These are phyloP conservation scores for Silene noctiflora DNA, from an alignment of 179 eudicot species.

Conservation along the genomic window DNA sequence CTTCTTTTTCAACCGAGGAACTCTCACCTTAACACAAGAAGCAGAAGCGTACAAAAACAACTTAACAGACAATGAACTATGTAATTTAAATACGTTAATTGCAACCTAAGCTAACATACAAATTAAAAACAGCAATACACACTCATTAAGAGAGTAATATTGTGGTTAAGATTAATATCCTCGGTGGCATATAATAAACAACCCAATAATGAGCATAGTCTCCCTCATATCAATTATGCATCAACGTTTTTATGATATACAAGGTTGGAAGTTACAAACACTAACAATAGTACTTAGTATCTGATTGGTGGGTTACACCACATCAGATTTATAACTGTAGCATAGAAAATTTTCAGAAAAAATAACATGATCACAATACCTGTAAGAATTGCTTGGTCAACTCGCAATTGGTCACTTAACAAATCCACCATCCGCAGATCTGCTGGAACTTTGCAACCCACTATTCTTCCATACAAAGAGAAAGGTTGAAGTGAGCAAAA, in stretches of 20 bases:
- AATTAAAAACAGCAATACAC: conserved; percentile 2
- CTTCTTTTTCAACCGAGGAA: conserved; percentile 94
- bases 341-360: neutral
- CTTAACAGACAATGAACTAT: neutral
- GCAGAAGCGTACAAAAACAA: neutral
- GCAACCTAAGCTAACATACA: conserved; percentile 5
- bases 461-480: conserved; percentile 35
- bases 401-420: conserved; percentile 86
- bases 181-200: too few species aligned
- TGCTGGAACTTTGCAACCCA: conserved; percentile 98
- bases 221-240: too few species aligned
- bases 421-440: conserved; percentile 95
- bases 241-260: too few species aligned
- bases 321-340: neutral
- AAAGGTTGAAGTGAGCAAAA: conserved; percentile 5
- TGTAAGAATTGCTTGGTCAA: conserved; percentile 99
- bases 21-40: conserved; percentile 70
- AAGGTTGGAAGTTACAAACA: too few species aligned
- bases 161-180: neutral
- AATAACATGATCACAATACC: conserved; percentile 38
- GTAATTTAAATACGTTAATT: neutral
- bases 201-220: too few species aligned
- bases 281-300: too few species aligned
- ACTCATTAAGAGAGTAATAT: neutral
- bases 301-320: neutral